Evolutionary conservation across 345 rosid genomes (phyloP).

Genomic region (Citrus trifoliata): DNA sequence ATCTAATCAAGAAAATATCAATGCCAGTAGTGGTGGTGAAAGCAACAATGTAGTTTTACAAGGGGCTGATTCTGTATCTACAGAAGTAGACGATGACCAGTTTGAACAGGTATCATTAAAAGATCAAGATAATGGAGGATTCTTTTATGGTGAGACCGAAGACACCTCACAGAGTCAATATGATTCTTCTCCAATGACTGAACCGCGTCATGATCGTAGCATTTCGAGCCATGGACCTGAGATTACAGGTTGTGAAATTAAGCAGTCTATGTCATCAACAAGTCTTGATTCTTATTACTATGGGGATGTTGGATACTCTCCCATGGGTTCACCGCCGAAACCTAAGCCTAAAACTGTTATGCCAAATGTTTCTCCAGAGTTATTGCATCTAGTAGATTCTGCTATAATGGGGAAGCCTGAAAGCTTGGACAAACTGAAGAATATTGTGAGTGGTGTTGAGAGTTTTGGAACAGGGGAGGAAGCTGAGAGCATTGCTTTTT

Average conservation of each 20-base stretch:
- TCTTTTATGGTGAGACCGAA: conserved; percentile 31
- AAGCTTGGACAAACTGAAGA: conserved; percentile 83
- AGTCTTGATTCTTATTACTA: conserved; percentile 51
- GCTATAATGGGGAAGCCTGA: conserved; percentile 98
- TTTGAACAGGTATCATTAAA: conserved; percentile 82
- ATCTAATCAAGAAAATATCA: conserved; percentile 29
- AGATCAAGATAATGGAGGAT: conserved; percentile 58
- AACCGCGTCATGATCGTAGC: conserved; percentile 36
- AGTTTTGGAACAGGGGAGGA: conserved; percentile 77
- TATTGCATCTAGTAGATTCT: conserved; percentile 96
- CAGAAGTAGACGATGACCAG: conserved; percentile 53
- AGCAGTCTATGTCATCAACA: conserved; percentile 49
- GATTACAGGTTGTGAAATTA: conserved; percentile 30
- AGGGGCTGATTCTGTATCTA: conserved; percentile 29
- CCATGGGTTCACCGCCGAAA: conserved; percentile 63
- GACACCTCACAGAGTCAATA: conserved; percentile 31
- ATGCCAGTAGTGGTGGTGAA: conserved; percentile 23
- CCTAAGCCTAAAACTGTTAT: conserved; percentile 61
- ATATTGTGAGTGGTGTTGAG: conserved; percentile 75
- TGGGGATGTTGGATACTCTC: conserved; percentile 46
- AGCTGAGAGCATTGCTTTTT: conserved; percentile 70
- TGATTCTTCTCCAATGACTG: conserved; percentile 45
- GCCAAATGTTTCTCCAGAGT: conserved; percentile 97
- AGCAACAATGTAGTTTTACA: conserved; percentile 21
- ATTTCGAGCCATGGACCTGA: conserved; percentile 59